phyloP scores from a whole-genome alignment of 805 yeast species.

The Teunomyces atbi region DNA sequence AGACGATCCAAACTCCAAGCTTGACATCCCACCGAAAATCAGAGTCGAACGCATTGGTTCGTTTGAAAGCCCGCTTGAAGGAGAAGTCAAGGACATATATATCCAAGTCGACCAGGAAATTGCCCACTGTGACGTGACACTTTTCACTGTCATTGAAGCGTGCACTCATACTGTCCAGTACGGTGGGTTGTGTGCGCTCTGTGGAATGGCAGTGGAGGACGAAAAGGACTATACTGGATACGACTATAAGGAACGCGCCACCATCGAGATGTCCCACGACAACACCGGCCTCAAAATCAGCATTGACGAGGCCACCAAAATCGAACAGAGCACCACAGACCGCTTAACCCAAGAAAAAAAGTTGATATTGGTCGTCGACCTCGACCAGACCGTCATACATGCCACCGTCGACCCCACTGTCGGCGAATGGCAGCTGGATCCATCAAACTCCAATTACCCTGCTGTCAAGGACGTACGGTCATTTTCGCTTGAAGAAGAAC shows the following conservation, averaged over 20 bases:
- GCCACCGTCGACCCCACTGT: constrained; percentile 98
- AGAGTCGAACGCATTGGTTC: constrained; percentile 70
- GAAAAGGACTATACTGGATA: constrained; percentile 74
- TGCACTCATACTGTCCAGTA: constrained; percentile 92
- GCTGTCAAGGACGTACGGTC: constrained; percentile 78
- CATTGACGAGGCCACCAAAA: constrained; percentile 78
- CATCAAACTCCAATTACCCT: constrained; percentile 77
- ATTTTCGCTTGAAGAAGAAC: constrained; percentile 77
- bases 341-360: constrained; percentile 61
- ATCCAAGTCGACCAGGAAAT: constrained; percentile 63
- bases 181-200: constrained; percentile 91
- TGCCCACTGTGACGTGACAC: constrained; percentile 39
- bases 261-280: constrained; percentile 87
- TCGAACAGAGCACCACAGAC: constrained; percentile 66
- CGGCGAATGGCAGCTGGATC: constrained; percentile 92
- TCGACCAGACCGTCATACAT: constrained; percentile 96
- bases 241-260: constrained; percentile 69
- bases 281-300: constrained; percentile 82
- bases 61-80: constrained; percentile 82
- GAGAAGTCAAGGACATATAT: constrained; percentile 52
- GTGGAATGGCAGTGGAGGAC: constrained; percentile 75
- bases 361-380: constrained; percentile 87
- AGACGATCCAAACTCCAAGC: constrained; percentile 50
- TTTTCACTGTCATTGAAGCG: constrained; percentile 69
- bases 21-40: constrained; percentile 40